Base-by-base conservation (phyloP, 139 green algal species). In the Zygnema circumcarinatum region DNA sequence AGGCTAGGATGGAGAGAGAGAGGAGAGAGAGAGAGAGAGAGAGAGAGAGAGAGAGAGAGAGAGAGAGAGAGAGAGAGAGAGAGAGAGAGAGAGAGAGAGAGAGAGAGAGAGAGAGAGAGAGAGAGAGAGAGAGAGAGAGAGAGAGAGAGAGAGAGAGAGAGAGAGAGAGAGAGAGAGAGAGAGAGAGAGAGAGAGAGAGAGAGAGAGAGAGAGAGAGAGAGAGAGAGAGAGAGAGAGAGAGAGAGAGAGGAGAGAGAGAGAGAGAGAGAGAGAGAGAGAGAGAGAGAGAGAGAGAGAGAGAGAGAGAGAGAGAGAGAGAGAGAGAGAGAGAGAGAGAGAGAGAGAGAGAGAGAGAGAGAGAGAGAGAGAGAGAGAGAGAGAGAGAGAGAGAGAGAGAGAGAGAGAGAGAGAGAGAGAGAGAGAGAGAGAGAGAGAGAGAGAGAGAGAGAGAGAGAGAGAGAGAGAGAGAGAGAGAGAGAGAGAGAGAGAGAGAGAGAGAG, bases 141-240 rank as follows among this genome's bases (percentile, higher is more conserved):
- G 39, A 78, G 39, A 78, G 39, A 81, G 69, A 16, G 69, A 76
- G 16, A 22, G 38, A 16, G 35, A 81, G 7, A 76, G 47, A 76
- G 38, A 84, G 76, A 84, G 69, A 81, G 76, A 84, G 69, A 84
- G 47, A 16, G 35, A 73, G 54, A 84, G 35, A 16, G 76, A 84
- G 35, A 76, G 47, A 81, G 69, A 76, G 47, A 84, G 69, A 76
- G 47, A 84, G 35, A 81, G 76, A 16, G 69, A 84, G 47, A 84
- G 35, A 81, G 40, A 84, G 35, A 76, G 69, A 16, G 35, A 76
- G 7, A 41, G 35, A 81, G 35, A 53, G 16, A 73, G 69, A 41
- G 35, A 76, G 32, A 41, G 69, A 76, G 69, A 38, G 69, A 7
- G 33, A 11, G 47, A 81, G 33, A 53, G 76, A 81, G 32, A 41